Evolutionary conservation across 2,329 filamentous ascomycete genomes (phyloP), one percentile per base, ranked within the genome.

Genomic region (Fusarium albosuccineum): DNA sequence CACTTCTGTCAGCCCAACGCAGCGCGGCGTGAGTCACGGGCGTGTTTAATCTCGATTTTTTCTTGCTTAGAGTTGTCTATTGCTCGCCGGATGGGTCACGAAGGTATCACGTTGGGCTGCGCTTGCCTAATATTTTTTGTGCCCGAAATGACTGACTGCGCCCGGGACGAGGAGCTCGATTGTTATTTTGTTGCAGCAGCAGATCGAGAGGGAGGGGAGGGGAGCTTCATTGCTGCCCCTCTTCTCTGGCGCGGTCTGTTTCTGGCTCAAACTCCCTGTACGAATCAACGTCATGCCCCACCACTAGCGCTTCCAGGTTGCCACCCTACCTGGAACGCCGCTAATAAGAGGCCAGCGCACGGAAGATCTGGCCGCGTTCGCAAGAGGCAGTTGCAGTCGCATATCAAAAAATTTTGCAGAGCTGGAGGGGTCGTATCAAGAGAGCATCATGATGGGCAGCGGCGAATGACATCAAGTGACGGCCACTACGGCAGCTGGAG

Each of bases 231-330:
- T 49, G 51, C 41, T 74, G 16, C 9, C 9, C 8, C 9, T 33
- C 4, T 3, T 33, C 22, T 22, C 34, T 26, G 54, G 57, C 14
- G 27, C n/a, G 29, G 13, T 22, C 22, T 13, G 10, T 49, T 64
- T 68, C 67, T 64, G 53, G 63, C 60, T 69, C 66, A 61, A 37
- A 62, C 54, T 64, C 65, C 68, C 62, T 71, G 64, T 62, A 70
- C 59, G 60, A 71, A 66, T 59, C 66, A 74, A 75, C 74, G 74
- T 76, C 75, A 77, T 75, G 66, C 73, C 70, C 75, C 73, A 73
- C 75, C 66, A 55, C 58, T 72, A 60, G 62, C 42, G 64, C 39
- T 30, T 56, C 36, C 51, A 46, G 41, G 52, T 75, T 70, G 73
- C 73, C 73, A 75, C 73, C 70, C 22, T 22, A 22, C 22, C 22